A percentile compares a stretch with the other conserved stretches of the same genome.
Conservation (phyloP, 2,329 filamentous ascomycete genomes). For the Ilyonectria sp. region DNA sequence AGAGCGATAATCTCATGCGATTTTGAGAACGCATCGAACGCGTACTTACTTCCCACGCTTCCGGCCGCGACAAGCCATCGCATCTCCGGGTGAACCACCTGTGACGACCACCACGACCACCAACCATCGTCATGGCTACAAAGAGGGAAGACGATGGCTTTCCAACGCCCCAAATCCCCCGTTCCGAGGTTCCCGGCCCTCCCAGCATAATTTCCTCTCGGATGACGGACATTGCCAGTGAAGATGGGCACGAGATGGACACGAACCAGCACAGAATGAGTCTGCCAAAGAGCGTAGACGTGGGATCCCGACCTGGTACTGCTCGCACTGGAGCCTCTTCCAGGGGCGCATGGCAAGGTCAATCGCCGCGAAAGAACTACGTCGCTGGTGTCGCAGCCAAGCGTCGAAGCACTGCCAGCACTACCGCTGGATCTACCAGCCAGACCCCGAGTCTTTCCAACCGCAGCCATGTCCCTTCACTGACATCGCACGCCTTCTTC, state of each 20-base stretch:
- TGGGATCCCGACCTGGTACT: constrained; percentile 68
- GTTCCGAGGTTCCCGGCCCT: constrained; percentile 62
- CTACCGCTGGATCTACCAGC: constrained; percentile 68
- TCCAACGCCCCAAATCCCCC: constrained; percentile 58
- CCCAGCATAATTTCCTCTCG: constrained; percentile 80
- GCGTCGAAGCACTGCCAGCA: constrained; percentile 59
- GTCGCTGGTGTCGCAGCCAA: constrained; percentile 61
- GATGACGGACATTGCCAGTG: constrained; percentile 76
- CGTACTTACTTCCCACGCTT: constrained; percentile 22
- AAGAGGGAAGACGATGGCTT: constrained; percentile 59
- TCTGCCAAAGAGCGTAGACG: constrained; percentile 58
- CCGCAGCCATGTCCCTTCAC: constrained; percentile 89
- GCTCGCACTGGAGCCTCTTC: constrained; percentile 64
- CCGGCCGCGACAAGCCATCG: constrained; percentile 31
- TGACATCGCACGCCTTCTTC: constrained; percentile 93
- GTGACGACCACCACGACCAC: constrained; percentile 35
- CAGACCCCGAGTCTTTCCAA: constrained; percentile 74
- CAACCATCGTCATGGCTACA: constrained; percentile 54
- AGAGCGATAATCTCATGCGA: constrained; percentile 22
- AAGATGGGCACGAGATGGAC: constrained; percentile 66
- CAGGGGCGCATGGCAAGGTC: constrained; percentile 65
- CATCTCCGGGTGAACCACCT: constrained; percentile 26
- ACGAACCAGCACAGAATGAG: constrained; percentile 47
- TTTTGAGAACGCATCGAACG: constrained; percentile 24
- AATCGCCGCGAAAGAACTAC: constrained; percentile 69